Evolutionary conservation across 805 yeast species (phyloP).

Genomic region (Groenewaldozyma tartarivorans): DNA sequence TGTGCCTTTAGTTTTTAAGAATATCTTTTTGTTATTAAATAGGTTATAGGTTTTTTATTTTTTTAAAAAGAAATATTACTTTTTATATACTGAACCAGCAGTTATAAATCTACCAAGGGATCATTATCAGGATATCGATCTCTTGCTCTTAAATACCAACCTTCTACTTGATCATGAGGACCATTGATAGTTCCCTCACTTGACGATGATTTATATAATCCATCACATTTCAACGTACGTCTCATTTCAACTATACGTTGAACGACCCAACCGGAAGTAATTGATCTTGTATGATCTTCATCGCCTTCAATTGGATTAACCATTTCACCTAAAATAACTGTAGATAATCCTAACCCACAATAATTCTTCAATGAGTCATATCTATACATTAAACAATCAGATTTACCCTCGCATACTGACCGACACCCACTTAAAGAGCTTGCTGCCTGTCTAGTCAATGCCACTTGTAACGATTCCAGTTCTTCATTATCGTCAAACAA

Average conservation of each 20-base stretch:
- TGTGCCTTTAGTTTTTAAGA: background rate
- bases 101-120: no score
- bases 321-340: conserved; percentile 22
- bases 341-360: conserved; percentile 22
- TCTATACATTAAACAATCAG: conserved; percentile 21
- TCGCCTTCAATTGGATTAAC: conserved; percentile 5
- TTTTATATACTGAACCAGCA: no score
- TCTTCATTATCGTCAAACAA: conserved; percentile 2
- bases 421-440: conserved; percentile 17
- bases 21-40: no score
- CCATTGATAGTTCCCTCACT: conserved; percentile 21
- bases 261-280: conserved; percentile 21
- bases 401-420: conserved; percentile 13
- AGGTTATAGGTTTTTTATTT: no score
- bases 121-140: conserved; percentile 8
- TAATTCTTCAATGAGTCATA: conserved; percentile 19
- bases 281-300: conserved; percentile 6
- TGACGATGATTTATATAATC: background rate
- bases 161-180: conserved; percentile 22
- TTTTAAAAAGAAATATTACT: background rate
- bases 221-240: conserved; percentile 17
- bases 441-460: conserved; percentile 14
- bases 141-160: conserved; percentile 24
- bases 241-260: conserved; percentile 22
- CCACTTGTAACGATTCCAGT: no score